Conservation (phyloP, 179 eudicot species). For the Camellia oleifera region DNA sequence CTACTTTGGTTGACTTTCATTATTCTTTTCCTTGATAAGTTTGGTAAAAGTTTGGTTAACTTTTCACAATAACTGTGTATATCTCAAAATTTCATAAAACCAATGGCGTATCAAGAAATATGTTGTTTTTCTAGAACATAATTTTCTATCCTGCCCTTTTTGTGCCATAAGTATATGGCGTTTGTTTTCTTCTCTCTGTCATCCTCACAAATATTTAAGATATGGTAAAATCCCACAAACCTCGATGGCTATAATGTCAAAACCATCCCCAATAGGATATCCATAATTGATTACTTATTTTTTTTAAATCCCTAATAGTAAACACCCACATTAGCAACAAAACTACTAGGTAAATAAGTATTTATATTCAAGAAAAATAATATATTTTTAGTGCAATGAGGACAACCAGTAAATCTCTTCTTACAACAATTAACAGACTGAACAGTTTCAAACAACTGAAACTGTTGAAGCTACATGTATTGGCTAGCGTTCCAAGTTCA, state of each 20-base stretch:
- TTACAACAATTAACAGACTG: background rate
- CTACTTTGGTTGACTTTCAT: background rate
- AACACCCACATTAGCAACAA: background rate
- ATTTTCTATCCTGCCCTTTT: background rate
- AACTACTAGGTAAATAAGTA: background rate
- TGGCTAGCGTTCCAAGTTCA: background rate
- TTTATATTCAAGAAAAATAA: background rate
- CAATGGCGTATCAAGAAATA: background rate
- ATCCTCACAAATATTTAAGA: background rate
- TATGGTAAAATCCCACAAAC: background rate
- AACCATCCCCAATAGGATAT: background rate
- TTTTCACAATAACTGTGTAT: no score
- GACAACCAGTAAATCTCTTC: background rate
- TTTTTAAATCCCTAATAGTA: background rate
- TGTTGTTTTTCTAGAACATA: background rate
- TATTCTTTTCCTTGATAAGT: no score
- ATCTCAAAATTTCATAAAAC: no score
- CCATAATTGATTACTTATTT: no score
- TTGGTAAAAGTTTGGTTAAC: no score
- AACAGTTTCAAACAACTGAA: background rate
- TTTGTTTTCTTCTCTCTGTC: constrained; percentile 4
- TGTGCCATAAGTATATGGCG: background rate
- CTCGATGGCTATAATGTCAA: background rate
- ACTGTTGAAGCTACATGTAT: background rate
- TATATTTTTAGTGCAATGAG: background rate